phyloP scores from a whole-genome alignment of 179 eudicot genomes.

The Kewa caespitosa region DNA sequence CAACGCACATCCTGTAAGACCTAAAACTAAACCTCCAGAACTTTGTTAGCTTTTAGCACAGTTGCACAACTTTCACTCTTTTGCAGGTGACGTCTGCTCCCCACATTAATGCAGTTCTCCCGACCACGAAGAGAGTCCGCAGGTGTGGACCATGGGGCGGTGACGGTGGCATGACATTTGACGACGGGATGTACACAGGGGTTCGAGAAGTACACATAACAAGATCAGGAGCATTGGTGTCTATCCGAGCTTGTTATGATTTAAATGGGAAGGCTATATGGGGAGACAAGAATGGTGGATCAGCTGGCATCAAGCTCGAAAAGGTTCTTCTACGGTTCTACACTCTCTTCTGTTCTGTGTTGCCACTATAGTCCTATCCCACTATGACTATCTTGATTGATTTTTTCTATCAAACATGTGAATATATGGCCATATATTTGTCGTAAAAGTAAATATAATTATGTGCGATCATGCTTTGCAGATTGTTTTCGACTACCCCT shows the following conservation, averaged over 20 bases:
- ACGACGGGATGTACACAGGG: conserved; percentile 42
- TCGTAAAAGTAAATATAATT: too few relatives aligned
- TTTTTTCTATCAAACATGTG: too few relatives aligned
- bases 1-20: too few relatives aligned
- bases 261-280: conserved; percentile 33
- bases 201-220: conserved; percentile 39
- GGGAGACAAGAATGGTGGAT: conserved; percentile 42
- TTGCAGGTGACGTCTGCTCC: conserved; percentile 5
- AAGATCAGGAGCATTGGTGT: conserved; percentile 39
- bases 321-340: conserved; percentile 26
- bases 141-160: conserved; percentile 45
- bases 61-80: too few relatives aligned
- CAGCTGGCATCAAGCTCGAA: conserved; percentile 39
- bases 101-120: conserved; percentile 4
- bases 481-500: conserved; percentile 46
- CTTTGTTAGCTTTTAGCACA: too few relatives aligned
- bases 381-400: too few relatives aligned
- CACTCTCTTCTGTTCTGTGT: background rate
- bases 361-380: background rate
- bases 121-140: conserved; percentile 22
- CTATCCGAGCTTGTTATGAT: conserved; percentile 42
- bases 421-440: too few relatives aligned
- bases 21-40: too few relatives aligned
- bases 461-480: conserved; percentile 9
- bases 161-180: conserved; percentile 32